These are phyloP conservation scores for Zygnema circumcarinatum DNA, from an alignment of 139 green algal genomes.

Conservation along the genomic window DNA sequence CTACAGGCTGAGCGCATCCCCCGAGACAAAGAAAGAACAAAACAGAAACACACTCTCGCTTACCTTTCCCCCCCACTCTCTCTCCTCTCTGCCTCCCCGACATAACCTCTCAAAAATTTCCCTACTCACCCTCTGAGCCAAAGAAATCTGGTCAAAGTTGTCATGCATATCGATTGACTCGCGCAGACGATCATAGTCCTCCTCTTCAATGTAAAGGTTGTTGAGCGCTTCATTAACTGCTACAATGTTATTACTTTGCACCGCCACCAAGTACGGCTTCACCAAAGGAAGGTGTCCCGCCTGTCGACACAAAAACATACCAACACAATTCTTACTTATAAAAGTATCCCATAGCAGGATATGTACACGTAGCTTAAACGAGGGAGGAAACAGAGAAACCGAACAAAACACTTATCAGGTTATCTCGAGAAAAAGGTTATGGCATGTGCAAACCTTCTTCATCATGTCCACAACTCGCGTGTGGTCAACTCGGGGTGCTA, in stretches of 20 bases:
- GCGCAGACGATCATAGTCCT: constrained; percentile 86
- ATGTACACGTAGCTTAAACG: no score
- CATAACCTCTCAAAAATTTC: background rate
- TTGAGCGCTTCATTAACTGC: constrained; percentile 95
- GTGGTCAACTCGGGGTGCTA: constrained; percentile 92
- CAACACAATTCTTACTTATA: background rate
- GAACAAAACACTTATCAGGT: no score
- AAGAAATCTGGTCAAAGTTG: constrained; percentile 93
- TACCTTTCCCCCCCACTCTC: no score
- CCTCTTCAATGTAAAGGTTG: constrained; percentile 94
- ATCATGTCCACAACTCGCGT: constrained; percentile 91
- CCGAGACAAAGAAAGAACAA: no score
- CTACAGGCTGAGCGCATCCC: no score
- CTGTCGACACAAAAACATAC: constrained; percentile 51
- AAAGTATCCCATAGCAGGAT: constrained; percentile 13
- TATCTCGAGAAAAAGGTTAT: no score
- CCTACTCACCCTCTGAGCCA: constrained; percentile 58
- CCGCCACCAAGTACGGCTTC: constrained; percentile 93
- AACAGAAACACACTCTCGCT: no score
- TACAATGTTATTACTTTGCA: constrained; percentile 89
- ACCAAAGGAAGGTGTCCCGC: constrained; percentile 88
- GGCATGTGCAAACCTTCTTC: constrained; percentile 64
- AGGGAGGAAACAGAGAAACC: no score
- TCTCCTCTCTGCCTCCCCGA: background rate
- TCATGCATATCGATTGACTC: constrained; percentile 92